A percentile compares a stretch with the other conserved stretches of the same genome.
phyloP scores from a whole-genome alignment of 345 rosid genomes.

The Eucalyptus marginata region DNA sequence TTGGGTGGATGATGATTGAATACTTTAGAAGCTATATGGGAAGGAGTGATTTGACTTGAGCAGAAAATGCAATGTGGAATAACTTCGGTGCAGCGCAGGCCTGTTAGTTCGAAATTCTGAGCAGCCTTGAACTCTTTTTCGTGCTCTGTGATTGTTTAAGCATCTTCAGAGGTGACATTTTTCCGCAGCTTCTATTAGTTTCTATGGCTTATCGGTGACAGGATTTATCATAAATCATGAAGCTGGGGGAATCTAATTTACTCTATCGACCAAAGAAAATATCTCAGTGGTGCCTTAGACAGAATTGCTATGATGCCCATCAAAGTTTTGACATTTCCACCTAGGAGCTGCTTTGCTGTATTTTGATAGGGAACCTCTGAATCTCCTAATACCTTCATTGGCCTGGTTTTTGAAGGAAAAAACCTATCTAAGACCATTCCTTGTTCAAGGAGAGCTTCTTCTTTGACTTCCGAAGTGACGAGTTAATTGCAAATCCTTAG shows the following conservation, averaged over 20 bases:
- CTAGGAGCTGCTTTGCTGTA: background rate
- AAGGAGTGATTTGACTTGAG: background rate
- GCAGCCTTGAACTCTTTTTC: background rate
- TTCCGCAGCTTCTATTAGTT: background rate
- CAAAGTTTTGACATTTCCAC: background rate
- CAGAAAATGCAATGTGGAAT: background rate
- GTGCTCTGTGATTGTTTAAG: background rate
- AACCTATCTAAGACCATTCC: background rate
- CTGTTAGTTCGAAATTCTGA: background rate
- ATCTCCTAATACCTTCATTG: background rate
- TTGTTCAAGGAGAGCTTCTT: background rate
- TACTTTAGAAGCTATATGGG: background rate
- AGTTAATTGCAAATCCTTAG: background rate
- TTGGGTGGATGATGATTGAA: background rate
- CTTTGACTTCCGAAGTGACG: background rate
- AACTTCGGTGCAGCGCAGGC: background rate
- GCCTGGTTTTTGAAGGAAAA: background rate
- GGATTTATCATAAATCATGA: background rate
- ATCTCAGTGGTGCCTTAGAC: background rate
- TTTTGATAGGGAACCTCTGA: background rate
- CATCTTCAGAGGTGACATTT: background rate
- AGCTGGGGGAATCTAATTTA: background rate
- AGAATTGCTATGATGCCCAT: background rate
- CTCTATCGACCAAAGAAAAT: background rate
- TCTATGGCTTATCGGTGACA: background rate